Evolutionary conservation across 1,139 yeast species (phyloP).

Genomic region (Eremothecium sinecaudum): DNA sequence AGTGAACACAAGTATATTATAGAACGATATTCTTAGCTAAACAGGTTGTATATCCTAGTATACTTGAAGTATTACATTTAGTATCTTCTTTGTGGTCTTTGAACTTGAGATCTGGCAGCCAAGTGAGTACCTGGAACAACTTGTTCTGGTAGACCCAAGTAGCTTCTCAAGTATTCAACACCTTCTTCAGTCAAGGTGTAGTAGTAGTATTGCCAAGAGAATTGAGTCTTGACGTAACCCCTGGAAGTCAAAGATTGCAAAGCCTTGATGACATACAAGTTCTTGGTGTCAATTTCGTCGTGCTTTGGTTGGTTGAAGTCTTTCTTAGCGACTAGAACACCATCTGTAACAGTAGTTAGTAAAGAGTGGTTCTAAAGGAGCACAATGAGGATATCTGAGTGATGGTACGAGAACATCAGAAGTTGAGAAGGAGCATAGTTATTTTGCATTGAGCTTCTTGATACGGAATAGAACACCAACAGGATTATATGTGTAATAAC

Average conservation of each 20-base stretch:
- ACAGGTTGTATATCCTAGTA: slow-evolving; percentile 1
- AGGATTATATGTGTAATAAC: no score
- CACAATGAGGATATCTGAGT: no score
- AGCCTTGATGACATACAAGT: slow-evolving; percentile 98
- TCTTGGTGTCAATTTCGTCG: slow-evolving; percentile 95
- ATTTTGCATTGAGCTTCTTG: no score
- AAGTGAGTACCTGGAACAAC: slow-evolving; percentile 98
- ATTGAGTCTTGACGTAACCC: slow-evolving; percentile 99
- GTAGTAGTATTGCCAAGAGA: slow-evolving; percentile 99
- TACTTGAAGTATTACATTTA: slow-evolving; percentile 12
- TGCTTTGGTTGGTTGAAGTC: slow-evolving; percentile 97
- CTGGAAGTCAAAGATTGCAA: slow-evolving; percentile 97
- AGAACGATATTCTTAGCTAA: slow-evolving; percentile 4
- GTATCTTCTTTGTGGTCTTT: slow-evolving; percentile 48
- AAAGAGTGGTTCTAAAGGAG: no score
- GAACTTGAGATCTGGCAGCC: slow-evolving; percentile 85
- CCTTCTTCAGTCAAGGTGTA: slow-evolving; percentile 99
- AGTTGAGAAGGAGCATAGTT: no score
- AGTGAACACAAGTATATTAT: no score
- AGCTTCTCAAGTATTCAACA: slow-evolving; percentile 95
- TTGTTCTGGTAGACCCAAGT: slow-evolving; percentile 97
- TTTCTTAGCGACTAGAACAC: slow-evolving; percentile 99
- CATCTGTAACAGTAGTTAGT: slow-evolving; percentile 53
- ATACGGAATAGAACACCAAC: no score
- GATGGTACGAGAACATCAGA: no score